phyloP scores from a whole-genome alignment of 2,329 filamentous ascomycete species.

The Aspergillus clavatus region DNA sequence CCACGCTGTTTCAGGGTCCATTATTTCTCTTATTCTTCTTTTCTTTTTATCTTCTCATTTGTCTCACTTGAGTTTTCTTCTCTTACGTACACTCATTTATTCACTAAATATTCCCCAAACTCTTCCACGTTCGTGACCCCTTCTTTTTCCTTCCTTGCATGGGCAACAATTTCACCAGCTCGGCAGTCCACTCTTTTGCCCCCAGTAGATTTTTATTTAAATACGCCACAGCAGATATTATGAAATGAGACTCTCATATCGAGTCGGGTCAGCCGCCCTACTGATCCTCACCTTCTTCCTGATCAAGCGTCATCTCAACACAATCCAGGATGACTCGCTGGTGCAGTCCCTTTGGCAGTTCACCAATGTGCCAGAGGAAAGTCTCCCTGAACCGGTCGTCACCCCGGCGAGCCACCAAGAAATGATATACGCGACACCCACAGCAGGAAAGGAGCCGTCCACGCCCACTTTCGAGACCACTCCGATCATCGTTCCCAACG shows the following conservation, averaged over 20 bases:
- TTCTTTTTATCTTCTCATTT: too few species aligned
- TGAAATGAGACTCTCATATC: slow-evolving; percentile 24
- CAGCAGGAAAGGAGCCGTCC: slow-evolving; percentile 7
- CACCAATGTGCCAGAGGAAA: slow-evolving; percentile 10
- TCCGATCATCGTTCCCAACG: slow-evolving; percentile 29
- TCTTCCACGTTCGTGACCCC: too few species aligned
- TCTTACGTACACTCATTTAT: too few species aligned
- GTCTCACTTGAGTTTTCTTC: too few species aligned
- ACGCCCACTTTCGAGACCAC: slow-evolving; percentile 23
- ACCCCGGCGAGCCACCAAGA: slow-evolving; percentile 4
- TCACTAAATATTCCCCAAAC: too few species aligned
- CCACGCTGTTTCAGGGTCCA: too few species aligned
- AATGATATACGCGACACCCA: not conserved
- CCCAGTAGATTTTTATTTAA: too few species aligned
- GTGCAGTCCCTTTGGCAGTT: slow-evolving; percentile 27
- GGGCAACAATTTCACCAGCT: too few species aligned
- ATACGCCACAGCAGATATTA: slow-evolving; percentile 11
- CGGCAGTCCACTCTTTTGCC: too few species aligned
- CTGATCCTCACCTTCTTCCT: slow-evolving; percentile 27
- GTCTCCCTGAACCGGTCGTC: slow-evolving; percentile 12
- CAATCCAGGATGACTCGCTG: slow-evolving; percentile 13
- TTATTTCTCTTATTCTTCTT: too few species aligned
- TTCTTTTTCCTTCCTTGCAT: slow-evolving; percentile 4
- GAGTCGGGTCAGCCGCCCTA: slow-evolving; percentile 27
- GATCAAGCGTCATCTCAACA: slow-evolving; percentile 22